Evolutionary conservation across 2,329 filamentous ascomycete genomes (phyloP).

Genomic region (Thielaviopsis cerberus): DNA sequence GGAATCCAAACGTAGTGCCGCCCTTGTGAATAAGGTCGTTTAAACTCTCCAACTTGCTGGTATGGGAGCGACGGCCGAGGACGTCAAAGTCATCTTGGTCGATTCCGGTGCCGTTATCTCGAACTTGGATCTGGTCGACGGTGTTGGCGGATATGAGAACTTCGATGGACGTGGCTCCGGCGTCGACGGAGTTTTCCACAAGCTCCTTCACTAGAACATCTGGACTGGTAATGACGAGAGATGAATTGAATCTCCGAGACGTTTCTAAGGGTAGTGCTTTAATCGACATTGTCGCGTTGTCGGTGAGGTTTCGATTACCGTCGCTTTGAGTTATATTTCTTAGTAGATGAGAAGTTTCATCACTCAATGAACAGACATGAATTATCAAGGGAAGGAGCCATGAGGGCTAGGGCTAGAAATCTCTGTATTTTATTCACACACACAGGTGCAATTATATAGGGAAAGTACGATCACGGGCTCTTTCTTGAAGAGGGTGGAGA

Average conservation of each 20-base stretch:
- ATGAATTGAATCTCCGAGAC: constrained; percentile 39
- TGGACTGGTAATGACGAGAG: constrained; percentile 40
- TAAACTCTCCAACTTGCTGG: constrained; percentile 52
- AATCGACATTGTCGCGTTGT: constrained; percentile 27
- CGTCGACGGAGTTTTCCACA: constrained; percentile 60
- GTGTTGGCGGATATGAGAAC: constrained; percentile 46
- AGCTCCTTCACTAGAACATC: constrained; percentile 54
- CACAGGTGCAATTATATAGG: neutral
- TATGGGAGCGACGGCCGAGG: constrained; percentile 49
- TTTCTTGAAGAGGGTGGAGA: too few species aligned
- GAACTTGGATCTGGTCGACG: constrained; percentile 49
- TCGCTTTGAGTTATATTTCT: too few species aligned
- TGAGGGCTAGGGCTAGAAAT: constrained; percentile 4
- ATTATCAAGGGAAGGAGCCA: neutral
- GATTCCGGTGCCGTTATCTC: constrained; percentile 60
- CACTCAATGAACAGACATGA: neutral
- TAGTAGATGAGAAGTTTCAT: neutral
- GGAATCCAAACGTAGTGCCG: constrained; percentile 49
- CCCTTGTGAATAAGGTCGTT: constrained; percentile 40
- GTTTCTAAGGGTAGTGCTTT: constrained; percentile 28
- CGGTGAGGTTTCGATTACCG: too few species aligned
- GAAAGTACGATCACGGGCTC: neutral
- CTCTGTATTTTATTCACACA: neutral
- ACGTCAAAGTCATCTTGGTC: constrained; percentile 38
- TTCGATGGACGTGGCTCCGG: constrained; percentile 46